Evolutionary conservation across 371 early-diverging fungal genomes (phyloP), one percentile per base, ranked within the genome.

Genomic region (Circinella minor): DNA sequence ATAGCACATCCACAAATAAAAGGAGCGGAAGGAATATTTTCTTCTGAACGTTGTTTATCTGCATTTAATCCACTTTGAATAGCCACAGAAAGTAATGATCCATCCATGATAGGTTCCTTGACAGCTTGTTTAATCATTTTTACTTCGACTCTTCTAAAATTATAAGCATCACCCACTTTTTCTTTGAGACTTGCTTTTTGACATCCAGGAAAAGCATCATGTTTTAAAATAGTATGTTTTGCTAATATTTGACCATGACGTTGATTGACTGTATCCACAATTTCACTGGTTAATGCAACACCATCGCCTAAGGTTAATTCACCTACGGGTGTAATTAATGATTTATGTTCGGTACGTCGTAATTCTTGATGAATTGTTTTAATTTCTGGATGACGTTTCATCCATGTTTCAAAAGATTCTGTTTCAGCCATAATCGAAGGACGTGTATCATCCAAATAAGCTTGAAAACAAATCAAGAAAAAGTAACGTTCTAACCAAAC

Each of bases 171-270:
- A 11, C 89, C 89, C 0, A 92, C 79, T 37, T 91, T 82, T 57
- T 92, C 92, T 46, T 81, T 76, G 43, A 92, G 74, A 34, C 86
- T 85, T 74, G 89, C 77, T 61, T 90, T 89, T 71, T 92, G 92
- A 37, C 90, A 89, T 3, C 91, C 91, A 13, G 91, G 92, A 77
- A 91, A 92, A 34, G 89, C 84, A 66, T 91, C 92, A 47, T 85
- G 85, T 61, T 92, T 92, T 57, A 92, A 67, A 61, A 92, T 92
- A 0, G 90, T 91, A 49, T 87, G 84, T 49, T 86, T 85, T 0
- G 87, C 88, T 49, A 92, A 77, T 0, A 92, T 91, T 47, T 86
- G 86, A 27, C 92, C 92, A 59, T 79, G 73, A 4, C 92, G 76
- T 8, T 72, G 55, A 51, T 77, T 81, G 4, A 92, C 90, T 0